Evolutionary conservation across 495 filamentous ascomycete genomes (phyloP).

Genomic region (Cladorrhinum samala): DNA sequence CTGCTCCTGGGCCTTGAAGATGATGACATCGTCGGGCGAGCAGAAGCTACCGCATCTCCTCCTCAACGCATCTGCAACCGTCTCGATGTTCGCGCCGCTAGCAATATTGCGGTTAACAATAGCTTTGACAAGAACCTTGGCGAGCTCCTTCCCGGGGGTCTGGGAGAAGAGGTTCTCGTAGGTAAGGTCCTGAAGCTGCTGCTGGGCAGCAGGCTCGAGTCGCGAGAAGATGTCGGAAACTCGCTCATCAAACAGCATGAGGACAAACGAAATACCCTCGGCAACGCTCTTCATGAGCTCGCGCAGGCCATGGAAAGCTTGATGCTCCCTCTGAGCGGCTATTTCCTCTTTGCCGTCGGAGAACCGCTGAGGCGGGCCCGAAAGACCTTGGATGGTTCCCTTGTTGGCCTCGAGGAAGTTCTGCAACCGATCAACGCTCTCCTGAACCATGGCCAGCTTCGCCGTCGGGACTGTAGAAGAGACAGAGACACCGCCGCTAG

Average conservation of each 20-base stretch:
- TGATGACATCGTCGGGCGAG: constrained; percentile 89
- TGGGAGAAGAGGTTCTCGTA: constrained; percentile 83
- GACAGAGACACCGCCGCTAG: constrained; percentile 53
- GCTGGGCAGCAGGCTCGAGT: constrained; percentile 60
- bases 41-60: constrained; percentile 94
- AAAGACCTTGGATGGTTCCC: constrained; percentile 83
- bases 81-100: constrained; percentile 92
- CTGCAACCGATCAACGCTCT: constrained; percentile 67
- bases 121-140: constrained; percentile 91
- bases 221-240: constrained; percentile 82
- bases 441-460: constrained; percentile 71
- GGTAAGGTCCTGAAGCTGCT: constrained; percentile 66
- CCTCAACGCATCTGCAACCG: constrained; percentile 85
- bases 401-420: constrained; percentile 80
- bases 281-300: constrained; percentile 77
- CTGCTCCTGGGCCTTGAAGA: constrained; percentile 96
- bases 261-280: constrained; percentile 91
- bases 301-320: constrained; percentile 78
- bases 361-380: constrained; percentile 73
- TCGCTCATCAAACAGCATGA: constrained; percentile 87
- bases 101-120: constrained; percentile 97
- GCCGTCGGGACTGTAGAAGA: constrained; percentile 53
- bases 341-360: constrained; percentile 81
- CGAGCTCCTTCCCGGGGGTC: constrained; percentile 74
- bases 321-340: constrained; percentile 85